Evolutionary conservation across 257 asterid species (phyloP).

Genomic region (Gentiana macrophylla): DNA sequence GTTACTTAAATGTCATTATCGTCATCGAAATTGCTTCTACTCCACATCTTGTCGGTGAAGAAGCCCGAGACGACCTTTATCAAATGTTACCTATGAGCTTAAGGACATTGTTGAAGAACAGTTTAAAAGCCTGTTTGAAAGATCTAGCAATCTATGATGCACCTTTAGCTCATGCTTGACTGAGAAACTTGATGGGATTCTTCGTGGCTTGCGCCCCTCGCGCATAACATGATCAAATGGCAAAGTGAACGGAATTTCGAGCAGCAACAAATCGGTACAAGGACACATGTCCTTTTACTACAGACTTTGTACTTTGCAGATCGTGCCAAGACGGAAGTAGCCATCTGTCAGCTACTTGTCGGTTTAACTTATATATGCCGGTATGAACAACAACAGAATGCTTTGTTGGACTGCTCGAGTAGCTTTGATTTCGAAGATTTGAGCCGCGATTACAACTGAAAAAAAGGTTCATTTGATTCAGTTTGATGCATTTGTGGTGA

Average conservation of each 20-base stretch:
- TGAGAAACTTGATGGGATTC: constrained; percentile 46
- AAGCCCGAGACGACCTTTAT: constrained; percentile 83
- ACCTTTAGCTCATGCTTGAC: constrained; percentile 78
- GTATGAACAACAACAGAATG: constrained; percentile 84
- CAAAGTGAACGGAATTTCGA: constrained; percentile 86
- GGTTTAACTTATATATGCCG: constrained; percentile 84
- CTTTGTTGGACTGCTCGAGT: constrained; percentile 80
- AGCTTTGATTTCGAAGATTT: constrained; percentile 78
- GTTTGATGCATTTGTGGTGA: not conserved
- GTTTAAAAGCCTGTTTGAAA: constrained; percentile 44
- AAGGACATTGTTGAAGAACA: constrained; percentile 45
- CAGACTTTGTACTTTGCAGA: constrained; percentile 84
- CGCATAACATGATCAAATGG: constrained; percentile 93
- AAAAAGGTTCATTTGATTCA: constrained; percentile 26
- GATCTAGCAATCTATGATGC: constrained; percentile 71
- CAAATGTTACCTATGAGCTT: constrained; percentile 91
- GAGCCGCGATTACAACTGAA: constrained; percentile 55
- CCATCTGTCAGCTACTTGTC: constrained; percentile 63
- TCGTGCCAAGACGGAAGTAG: constrained; percentile 58
- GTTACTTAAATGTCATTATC: constrained; percentile 75
- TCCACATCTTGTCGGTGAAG: constrained; percentile 93
- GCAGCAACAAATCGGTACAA: constrained; percentile 68
- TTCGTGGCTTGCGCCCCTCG: constrained; percentile 74
- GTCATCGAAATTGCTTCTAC: constrained; percentile 68
- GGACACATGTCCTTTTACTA: constrained; percentile 72